These are phyloP conservation scores for Ganoderma leucocontextum DNA, from an alignment of 1,284 basidiomycete species.

Conservation along the genomic window DNA sequence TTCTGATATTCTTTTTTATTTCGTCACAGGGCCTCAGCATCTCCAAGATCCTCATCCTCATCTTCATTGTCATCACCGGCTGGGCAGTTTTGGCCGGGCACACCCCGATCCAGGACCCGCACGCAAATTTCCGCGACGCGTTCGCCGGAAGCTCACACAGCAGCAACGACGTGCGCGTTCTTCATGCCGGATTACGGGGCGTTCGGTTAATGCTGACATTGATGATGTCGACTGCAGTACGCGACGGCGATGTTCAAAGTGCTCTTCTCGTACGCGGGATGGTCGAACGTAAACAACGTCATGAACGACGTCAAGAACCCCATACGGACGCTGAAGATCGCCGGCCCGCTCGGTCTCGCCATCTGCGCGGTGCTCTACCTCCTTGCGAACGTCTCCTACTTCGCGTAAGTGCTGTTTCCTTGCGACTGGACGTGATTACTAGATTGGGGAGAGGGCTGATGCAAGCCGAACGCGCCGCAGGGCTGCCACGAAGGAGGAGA, in stretches of 20 bases:
- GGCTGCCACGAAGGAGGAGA: constrained; percentile 72
- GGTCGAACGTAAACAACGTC: constrained; percentile 44
- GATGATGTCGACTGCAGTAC: constrained; percentile 45
- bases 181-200: background rate
- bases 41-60: constrained; percentile 69
- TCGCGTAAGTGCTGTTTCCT: constrained; percentile 57
- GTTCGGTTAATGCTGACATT: background rate
- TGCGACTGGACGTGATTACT: background rate
- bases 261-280: constrained; percentile 56
- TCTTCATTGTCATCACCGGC: constrained; percentile 60
- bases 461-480: constrained; percentile 11
- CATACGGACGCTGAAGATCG: constrained; percentile 70
- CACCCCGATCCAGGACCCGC: constrained; percentile 54
- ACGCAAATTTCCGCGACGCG: constrained; percentile 52
- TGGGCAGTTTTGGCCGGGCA: constrained; percentile 56
- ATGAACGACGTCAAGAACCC: constrained; percentile 74
- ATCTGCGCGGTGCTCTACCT: constrained; percentile 64
- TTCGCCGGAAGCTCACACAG: constrained; percentile 66
- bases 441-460: background rate
- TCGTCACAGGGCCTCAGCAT: constrained; percentile 51
- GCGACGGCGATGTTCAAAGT: constrained; percentile 69
- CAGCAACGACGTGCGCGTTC: constrained; percentile 63
- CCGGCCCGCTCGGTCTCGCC: constrained; percentile 68
- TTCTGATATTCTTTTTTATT: background rate
- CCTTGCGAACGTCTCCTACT: constrained; percentile 76